Conservation (phyloP, 805 yeast genomes). For the Myxozyma sirexii region DNA sequence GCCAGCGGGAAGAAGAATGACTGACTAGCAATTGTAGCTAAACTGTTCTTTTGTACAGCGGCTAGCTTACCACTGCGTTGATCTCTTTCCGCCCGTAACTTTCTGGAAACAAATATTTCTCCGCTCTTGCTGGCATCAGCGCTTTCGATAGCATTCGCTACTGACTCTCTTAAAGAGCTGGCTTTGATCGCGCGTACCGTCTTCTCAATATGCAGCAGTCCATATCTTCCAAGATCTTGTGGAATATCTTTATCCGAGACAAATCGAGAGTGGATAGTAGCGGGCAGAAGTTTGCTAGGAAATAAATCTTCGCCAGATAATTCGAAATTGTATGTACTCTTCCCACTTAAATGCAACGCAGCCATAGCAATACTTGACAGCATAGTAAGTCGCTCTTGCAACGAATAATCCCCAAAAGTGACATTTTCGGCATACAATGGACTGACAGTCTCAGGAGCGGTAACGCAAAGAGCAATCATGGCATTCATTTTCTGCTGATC, state of each 20-base stretch:
- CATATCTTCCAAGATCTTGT: neutral
- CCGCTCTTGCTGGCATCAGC: slow-evolving; percentile 37
- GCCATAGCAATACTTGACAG: slow-evolving; percentile 69
- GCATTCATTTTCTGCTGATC: slow-evolving; percentile 67
- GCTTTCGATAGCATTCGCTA: slow-evolving; percentile 2
- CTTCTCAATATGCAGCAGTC: neutral
- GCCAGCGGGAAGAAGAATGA: slow-evolving; percentile 59
- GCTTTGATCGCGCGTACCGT: neutral
- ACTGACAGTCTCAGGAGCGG: slow-evolving; percentile 52
- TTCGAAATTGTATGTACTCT: slow-evolving; percentile 7
- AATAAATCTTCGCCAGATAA: slow-evolving; percentile 34
- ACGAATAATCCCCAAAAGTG: slow-evolving; percentile 69
- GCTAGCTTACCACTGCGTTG: slow-evolving; percentile 6
- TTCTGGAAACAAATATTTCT: slow-evolving; percentile 40
- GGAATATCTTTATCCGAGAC: slow-evolving; percentile 33
- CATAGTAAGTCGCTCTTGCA: slow-evolving; percentile 74
- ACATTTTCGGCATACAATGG: slow-evolving; percentile 46
- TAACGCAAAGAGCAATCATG: slow-evolving; percentile 63
- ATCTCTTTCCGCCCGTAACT: slow-evolving; percentile 33
- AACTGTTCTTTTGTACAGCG: slow-evolving; percentile 39
- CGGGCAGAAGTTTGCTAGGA: slow-evolving; percentile 52
- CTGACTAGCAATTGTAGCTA: slow-evolving; percentile 50
- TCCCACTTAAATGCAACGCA: slow-evolving; percentile 60
- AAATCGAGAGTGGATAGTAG: slow-evolving; percentile 51
- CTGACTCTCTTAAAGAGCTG: neutral